Conservation (phyloP, 1,284 basidiomycete species). For the Cutaneotrichosporon cavernicola region DNA sequence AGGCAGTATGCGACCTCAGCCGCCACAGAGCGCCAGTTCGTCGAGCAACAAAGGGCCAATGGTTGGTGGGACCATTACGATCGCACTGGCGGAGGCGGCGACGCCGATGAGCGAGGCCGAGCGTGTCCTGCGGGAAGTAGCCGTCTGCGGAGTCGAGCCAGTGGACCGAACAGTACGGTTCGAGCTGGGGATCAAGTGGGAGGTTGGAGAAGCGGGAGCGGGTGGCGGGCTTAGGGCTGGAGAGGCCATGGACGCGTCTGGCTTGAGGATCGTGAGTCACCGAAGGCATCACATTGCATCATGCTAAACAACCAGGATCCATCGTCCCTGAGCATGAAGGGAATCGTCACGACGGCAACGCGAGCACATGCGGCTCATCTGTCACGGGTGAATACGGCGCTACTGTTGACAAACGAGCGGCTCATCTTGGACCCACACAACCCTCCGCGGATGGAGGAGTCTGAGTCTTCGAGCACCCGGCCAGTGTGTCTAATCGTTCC, state of each 20-base stretch:
- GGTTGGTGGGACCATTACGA: conserved; percentile 37
- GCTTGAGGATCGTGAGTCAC: conserved; percentile 35
- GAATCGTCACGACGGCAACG: conserved; percentile 36
- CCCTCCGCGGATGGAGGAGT: conserved; percentile 34
- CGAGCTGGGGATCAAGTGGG: conserved; percentile 40
- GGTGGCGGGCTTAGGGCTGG: conserved; percentile 40
- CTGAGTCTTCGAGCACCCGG: conserved; percentile 21
- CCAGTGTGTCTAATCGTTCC: conserved; percentile 42
- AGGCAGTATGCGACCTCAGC: conserved; percentile 4
- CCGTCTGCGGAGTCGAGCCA: conserved; percentile 22
- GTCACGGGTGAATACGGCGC: conserved; percentile 29
- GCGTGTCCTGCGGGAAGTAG: conserved; percentile 26
- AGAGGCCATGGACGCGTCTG: conserved; percentile 35
- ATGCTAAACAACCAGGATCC: conserved; percentile 31
- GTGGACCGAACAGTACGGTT: conserved; percentile 35
- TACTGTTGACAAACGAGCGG: conserved; percentile 33
- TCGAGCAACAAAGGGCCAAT: conserved; percentile 23
- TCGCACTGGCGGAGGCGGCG: conserved; percentile 32
- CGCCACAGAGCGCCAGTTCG: background rate
- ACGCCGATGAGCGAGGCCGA: conserved; percentile 23
- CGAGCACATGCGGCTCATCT: conserved; percentile 42
- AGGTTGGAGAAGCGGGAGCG: conserved; percentile 42
- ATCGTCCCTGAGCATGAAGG: conserved; percentile 33
- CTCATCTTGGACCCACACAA: conserved; percentile 34
- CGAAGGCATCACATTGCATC: background rate